Percentiles rank a stretch among this genome's conserved stretches.
Evolutionary conservation across 345 rosid species (phyloP).

Genomic region (Lepidium sativum): DNA sequence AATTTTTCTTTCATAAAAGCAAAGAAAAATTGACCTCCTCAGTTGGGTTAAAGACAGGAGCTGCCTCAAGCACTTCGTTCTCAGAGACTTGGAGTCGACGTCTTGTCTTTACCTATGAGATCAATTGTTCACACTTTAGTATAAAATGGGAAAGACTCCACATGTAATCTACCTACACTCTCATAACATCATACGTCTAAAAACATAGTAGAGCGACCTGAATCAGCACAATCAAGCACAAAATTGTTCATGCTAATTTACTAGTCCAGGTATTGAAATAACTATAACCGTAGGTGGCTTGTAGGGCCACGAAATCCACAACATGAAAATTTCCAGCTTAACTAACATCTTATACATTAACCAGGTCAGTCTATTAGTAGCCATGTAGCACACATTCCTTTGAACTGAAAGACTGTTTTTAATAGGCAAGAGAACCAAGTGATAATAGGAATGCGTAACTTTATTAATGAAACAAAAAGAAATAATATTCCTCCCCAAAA

Average conservation of each 20-base stretch:
- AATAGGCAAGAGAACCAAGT: neutral
- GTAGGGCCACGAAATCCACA: neutral
- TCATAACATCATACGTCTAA: neutral
- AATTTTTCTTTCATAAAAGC: neutral
- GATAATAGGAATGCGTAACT: neutral
- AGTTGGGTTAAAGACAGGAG: slow-evolving; percentile 56
- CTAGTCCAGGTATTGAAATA: neutral
- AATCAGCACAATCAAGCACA: slow-evolving; percentile 1
- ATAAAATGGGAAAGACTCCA: neutral
- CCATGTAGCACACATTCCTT: neutral
- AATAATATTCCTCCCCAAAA: neutral
- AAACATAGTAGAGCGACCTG: neutral
- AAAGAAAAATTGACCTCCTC: slow-evolving; percentile 46
- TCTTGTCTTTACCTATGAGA: slow-evolving; percentile 31
- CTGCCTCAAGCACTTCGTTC: slow-evolving; percentile 39
- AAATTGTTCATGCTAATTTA: neutral
- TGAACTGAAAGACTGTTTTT: neutral
- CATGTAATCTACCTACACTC: neutral
- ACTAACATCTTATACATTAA: neutral
- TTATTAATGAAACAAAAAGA: neutral
- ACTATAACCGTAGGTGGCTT: neutral
- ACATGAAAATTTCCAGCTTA: neutral
- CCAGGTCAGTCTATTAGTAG: neutral
- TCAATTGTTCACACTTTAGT: slow-evolving; percentile 9
- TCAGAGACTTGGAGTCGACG: slow-evolving; percentile 30